Evolutionary conservation across 2,329 filamentous ascomycete genomes (phyloP).

Genomic region (Graphium sp.): DNA sequence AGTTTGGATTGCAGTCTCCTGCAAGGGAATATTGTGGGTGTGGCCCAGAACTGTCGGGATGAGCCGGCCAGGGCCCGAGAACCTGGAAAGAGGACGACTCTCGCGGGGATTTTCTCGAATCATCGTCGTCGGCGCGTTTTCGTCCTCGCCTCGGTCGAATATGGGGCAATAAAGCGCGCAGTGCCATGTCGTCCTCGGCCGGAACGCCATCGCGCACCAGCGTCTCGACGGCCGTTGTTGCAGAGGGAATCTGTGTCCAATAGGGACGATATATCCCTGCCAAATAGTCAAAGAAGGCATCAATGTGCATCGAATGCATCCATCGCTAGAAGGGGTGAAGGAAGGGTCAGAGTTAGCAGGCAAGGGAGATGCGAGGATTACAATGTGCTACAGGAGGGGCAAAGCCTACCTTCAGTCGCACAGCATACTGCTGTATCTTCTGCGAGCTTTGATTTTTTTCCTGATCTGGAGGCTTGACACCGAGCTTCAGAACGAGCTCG

Average conservation of each 20-base stretch:
- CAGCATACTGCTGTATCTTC: slow-evolving; percentile 89
- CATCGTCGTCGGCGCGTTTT: slow-evolving; percentile 47
- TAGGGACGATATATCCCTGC: slow-evolving; percentile 46
- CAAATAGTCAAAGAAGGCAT: slow-evolving; percentile 87
- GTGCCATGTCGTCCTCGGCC: slow-evolving; percentile 74
- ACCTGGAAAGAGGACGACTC: slow-evolving; percentile 3
- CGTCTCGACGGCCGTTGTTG: slow-evolving; percentile 43
- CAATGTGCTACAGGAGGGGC: neutral
- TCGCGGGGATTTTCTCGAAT: slow-evolving; percentile 20
- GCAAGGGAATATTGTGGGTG: neutral
- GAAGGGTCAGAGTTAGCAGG: neutral
- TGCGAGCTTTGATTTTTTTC: slow-evolving; percentile 80
- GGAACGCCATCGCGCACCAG: slow-evolving; percentile 65
- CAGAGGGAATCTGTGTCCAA: slow-evolving; percentile 57
- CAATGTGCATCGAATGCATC: slow-evolving; percentile 94
- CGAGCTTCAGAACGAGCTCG: slow-evolving; percentile 70
- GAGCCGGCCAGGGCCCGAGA: slow-evolving; percentile 30
- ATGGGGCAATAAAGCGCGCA: slow-evolving; percentile 69
- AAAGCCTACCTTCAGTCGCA: slow-evolving; percentile 60
- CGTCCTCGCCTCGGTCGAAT: slow-evolving; percentile 45
- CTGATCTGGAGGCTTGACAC: slow-evolving; percentile 68
- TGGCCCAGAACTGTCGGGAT: slow-evolving; percentile 14
- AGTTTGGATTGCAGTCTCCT: neutral
- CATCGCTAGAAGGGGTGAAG: slow-evolving; percentile 45
- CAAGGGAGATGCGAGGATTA: neutral